phyloP scores from a whole-genome alignment of 1,284 basidiomycete genomes.

The Coniferiporia weirii region DNA sequence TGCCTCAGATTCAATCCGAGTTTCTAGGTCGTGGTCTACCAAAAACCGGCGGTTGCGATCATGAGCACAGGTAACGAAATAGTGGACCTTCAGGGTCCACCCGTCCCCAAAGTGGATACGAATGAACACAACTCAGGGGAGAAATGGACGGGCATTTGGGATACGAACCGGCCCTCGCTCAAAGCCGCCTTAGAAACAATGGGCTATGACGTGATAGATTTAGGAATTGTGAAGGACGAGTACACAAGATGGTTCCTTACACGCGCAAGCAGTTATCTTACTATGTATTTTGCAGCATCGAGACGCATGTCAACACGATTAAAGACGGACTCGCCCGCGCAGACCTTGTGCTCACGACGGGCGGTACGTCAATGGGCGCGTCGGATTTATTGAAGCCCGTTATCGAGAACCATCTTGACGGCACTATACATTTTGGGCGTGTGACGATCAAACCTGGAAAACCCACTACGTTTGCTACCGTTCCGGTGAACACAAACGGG shows the following conservation, averaged over 20 bases:
- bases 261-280: neutral
- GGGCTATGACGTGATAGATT: constrained; percentile 75
- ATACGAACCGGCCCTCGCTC: constrained; percentile 81
- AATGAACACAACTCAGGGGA: constrained; percentile 26
- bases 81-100: constrained; percentile 51
- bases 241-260: constrained; percentile 22
- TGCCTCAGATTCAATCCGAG: neutral
- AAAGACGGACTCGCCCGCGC: constrained; percentile 52
- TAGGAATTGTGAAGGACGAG: constrained; percentile 78
- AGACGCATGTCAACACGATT: constrained; percentile 57
- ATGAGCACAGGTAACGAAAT: constrained; percentile 86
- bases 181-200: constrained; percentile 62
- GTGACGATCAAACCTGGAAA: constrained; percentile 71
- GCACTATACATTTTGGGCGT: constrained; percentile 77
- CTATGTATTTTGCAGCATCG: constrained; percentile 38
- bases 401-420: constrained; percentile 72
- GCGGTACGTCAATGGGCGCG: constrained; percentile 88
- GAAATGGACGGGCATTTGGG: constrained; percentile 69
- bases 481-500: constrained; percentile 38
- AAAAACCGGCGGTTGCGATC: constrained; percentile 72
- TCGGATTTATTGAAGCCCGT: constrained; percentile 84
- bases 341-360: constrained; percentile 79
- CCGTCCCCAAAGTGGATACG: constrained; percentile 13
- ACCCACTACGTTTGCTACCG: constrained; percentile 82
- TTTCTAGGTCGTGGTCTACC: constrained; percentile 57